Base-by-base conservation (phyloP, 192 early-diverging fungal genomes). In the Spizellomyces sp. region DNA sequence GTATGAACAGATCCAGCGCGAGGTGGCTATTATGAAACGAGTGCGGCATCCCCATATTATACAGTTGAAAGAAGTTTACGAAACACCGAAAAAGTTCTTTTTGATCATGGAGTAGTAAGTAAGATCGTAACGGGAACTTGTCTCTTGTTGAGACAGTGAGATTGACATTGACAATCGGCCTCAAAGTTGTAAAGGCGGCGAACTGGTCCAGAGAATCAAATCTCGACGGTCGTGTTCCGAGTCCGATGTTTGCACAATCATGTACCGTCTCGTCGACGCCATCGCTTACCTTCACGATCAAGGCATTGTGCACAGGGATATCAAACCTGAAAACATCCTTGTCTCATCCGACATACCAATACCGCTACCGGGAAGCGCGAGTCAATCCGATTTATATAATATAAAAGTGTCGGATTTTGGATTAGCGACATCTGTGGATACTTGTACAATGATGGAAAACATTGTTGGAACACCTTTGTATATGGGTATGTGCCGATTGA, bases 391-490 rank as follows among this genome's bases (percentile, higher is more conserved):
- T 48, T 61, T 82, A 58, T 78, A 66, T 62, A 79, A 81, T 15
- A 81, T 94, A 64, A 96, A 96, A 79, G 86, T 97, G 58, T 85
- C 91, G 9, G 95, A 97, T 75, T 97, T 97, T 81, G 94, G 93
- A 2, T 80, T 96, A 73, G 91, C 94, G 22, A 93, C 87, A 64
- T 76, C 88, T 5, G 72, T 86, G 4, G 84, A 78, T 75, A n/a
- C 80, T 71, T 9, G 78, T 76, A 7, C 36, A n/a, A 56, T 75
- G 61, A 68, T 89, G 83, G 81, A 79, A n/a, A 91, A 88, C 10
- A 68, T 86, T 47, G 94, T 93, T 71, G 27, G 27, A n/a, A 82
- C 75, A 0, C 76, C 75, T 36, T 65, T 88, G 64, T 91, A 91
- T 81, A 91, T 92, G 27, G 27, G 27, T 36, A 36, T 2, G 27